A percentile compares a stretch with the other conserved stretches of the same genome.
Evolutionary conservation across 1,139 yeast genomes (phyloP).

Genomic region (Yamadazyma oceani): DNA sequence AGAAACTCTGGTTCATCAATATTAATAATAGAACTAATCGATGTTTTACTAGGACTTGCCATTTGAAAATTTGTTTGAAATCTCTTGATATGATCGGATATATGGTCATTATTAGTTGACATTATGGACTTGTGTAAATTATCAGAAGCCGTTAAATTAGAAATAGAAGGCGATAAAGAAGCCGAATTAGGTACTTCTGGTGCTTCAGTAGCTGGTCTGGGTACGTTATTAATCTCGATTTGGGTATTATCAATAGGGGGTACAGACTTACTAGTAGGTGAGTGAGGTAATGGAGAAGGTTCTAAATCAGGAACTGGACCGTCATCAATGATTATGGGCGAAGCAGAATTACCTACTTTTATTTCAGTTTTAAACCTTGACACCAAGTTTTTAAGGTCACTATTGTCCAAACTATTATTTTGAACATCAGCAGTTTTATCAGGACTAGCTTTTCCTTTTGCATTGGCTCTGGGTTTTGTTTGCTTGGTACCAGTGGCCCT

Average conservation of each 20-base stretch:
- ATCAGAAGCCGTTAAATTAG: conserved; percentile 1
- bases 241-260: background rate
- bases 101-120: background rate
- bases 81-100: conserved; percentile 25
- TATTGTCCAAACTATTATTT: background rate
- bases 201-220: conserved; percentile 1
- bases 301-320: conserved; percentile 13
- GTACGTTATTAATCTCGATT: conserved; percentile 3
- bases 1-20: conserved; percentile 25
- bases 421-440: background rate
- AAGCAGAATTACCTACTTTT: conserved; percentile 14
- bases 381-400: conserved; percentile 16
- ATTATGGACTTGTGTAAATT: background rate
- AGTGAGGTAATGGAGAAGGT: conserved; percentile 12
- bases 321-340: conserved; percentile 18
- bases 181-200: conserved; percentile 1
- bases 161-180: conserved; percentile 1
- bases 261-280: background rate
- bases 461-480: background rate
- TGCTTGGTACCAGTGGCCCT: background rate
- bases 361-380: conserved; percentile 27
- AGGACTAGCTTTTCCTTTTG: background rate
- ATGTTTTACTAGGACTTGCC: conserved; percentile 25
- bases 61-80: conserved; percentile 34
- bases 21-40: conserved; percentile 40